A percentile compares a stretch with the other conserved stretches of the same genome.
Evolutionary conservation across 2,329 filamentous ascomycete genomes (phyloP).

Genomic region (Tolypocladium paradoxum): DNA sequence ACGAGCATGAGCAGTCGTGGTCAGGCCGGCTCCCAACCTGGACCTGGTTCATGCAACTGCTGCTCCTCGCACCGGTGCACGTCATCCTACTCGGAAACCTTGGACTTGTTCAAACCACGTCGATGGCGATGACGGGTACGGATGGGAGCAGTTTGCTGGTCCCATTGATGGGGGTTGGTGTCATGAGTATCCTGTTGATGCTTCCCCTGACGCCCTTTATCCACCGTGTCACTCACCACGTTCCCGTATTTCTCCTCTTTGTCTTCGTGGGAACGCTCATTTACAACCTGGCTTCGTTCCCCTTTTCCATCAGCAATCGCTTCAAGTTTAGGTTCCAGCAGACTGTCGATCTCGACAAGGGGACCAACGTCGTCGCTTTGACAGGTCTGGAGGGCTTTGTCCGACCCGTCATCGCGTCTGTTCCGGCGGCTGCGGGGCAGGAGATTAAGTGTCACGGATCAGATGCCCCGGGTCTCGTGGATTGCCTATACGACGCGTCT

Average conservation of each 20-base stretch:
- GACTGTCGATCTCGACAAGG: slow-evolving; percentile 62
- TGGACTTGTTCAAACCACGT: slow-evolving; percentile 59
- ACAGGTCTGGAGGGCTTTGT: slow-evolving; percentile 59
- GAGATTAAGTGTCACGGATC: slow-evolving; percentile 37
- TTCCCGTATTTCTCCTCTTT: slow-evolving; percentile 66
- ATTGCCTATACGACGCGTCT: slow-evolving; percentile 61
- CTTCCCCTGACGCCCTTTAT: slow-evolving; percentile 74
- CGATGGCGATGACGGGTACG: slow-evolving; percentile 68
- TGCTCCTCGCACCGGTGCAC: slow-evolving; percentile 67
- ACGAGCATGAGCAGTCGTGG: slow-evolving; percentile 74
- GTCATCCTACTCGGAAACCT: slow-evolving; percentile 70
- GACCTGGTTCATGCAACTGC: slow-evolving; percentile 81
- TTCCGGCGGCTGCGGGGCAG: slow-evolving; percentile 62
- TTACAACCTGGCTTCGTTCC: slow-evolving; percentile 81
- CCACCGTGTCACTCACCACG: slow-evolving; percentile 73
- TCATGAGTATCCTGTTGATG: slow-evolving; percentile 60
- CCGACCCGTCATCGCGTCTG: slow-evolving; percentile 49
- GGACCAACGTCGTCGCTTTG: slow-evolving; percentile 58
- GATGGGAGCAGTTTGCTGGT: slow-evolving; percentile 67
- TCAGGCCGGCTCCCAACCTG: slow-evolving; percentile 67
- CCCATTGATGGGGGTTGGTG: slow-evolving; percentile 60
- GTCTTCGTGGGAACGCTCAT: slow-evolving; percentile 66
- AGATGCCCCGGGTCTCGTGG: slow-evolving; percentile 36
- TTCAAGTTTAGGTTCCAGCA: slow-evolving; percentile 87
- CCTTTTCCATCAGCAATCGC: slow-evolving; percentile 68